Evolutionary conservation across 192 early-diverging fungal genomes (phyloP).

Genomic region (Linnemannia schmuckeri): DNA sequence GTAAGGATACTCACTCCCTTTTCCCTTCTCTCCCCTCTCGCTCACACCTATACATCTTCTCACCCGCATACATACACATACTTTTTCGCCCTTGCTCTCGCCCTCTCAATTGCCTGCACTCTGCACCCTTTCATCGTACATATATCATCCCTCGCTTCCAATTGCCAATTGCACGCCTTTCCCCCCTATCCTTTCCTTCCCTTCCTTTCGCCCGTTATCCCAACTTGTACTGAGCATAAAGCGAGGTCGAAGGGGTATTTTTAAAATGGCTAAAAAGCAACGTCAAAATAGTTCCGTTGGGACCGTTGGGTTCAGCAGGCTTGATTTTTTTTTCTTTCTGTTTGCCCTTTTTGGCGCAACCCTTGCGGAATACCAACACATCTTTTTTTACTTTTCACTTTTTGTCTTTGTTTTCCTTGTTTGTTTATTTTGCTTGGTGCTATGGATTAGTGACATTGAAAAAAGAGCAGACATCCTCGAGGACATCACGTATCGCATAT

Average conservation of each 20-base stretch:
- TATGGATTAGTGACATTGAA: not conserved
- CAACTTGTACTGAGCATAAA: not conserved
- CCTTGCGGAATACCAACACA: not conserved
- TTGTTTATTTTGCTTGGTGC: not conserved
- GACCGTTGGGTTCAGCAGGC: not conserved
- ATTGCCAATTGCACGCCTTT: not conserved
- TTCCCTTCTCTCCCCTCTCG: not conserved
- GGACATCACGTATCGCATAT: not conserved
- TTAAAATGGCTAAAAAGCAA: not conserved
- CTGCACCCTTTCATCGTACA: not conserved
- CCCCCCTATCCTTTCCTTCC: not conserved
- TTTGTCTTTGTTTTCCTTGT: not conserved
- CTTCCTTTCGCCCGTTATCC: not conserved
- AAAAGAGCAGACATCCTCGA: not conserved
- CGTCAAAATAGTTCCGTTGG: not conserved
- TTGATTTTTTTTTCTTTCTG: not conserved
- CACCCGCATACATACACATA: not conserved
- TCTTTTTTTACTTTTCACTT: not conserved
- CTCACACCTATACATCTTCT: not conserved
- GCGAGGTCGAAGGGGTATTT: not conserved
- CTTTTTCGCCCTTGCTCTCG: not conserved
- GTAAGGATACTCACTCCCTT: conserved; percentile 24
- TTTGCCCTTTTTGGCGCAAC: not conserved
- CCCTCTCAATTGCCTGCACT: not conserved
- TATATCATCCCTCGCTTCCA: not conserved